These are phyloP conservation scores for Cyberlindnera xylosilytica DNA, from an alignment of 805 yeast genomes.

Conservation along the genomic window DNA sequence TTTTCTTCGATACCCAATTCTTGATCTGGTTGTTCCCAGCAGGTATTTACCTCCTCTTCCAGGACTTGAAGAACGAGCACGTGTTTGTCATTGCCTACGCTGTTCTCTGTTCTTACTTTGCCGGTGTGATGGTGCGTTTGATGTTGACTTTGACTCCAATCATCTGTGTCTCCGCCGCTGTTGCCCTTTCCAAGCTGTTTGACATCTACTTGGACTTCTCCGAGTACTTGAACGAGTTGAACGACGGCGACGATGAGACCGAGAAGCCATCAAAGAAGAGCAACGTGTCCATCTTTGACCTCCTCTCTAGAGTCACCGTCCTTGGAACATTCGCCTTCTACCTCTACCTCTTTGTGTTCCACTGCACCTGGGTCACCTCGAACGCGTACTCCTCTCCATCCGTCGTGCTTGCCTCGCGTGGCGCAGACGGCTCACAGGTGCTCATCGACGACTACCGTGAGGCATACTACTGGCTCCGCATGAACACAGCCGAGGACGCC, in stretches of 20 bases:
- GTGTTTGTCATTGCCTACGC: constrained; percentile 88
- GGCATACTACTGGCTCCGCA: constrained; percentile 97
- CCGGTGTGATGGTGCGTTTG: constrained; percentile 98
- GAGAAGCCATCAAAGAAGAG: constrained; percentile 10
- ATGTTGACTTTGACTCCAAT: constrained; percentile 97
- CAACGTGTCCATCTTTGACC: constrained; percentile 15
- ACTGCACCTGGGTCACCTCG: constrained; percentile 96
- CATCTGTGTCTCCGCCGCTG: constrained; percentile 89
- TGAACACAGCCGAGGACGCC: constrained; percentile 96
- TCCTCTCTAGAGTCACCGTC: constrained; percentile 60
- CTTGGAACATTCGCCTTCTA: constrained; percentile 67
- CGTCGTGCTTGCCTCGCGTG: constrained; percentile 81
- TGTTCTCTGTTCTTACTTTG: constrained; percentile 93
- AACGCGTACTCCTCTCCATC: constrained; percentile 97
- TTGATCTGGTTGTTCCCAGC: constrained; percentile 98
- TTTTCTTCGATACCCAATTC: constrained; percentile 90
- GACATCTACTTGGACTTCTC: constrained; percentile 76
- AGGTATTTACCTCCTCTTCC: constrained; percentile 87
- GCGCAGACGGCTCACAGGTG: constrained; percentile 80
- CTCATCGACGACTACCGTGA: constrained; percentile 97
- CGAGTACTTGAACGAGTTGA: constrained; percentile 22
- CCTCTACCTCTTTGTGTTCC: constrained; percentile 78
- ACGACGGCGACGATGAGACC: constrained; percentile 7
- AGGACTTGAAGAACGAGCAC: constrained; percentile 87
- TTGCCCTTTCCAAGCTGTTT: constrained; percentile 80